A percentile compares a stretch with the other conserved stretches of the same genome.
Conservation (phyloP, 2,329 filamentous ascomycete genomes). For the Drechmeria coniospora region DNA sequence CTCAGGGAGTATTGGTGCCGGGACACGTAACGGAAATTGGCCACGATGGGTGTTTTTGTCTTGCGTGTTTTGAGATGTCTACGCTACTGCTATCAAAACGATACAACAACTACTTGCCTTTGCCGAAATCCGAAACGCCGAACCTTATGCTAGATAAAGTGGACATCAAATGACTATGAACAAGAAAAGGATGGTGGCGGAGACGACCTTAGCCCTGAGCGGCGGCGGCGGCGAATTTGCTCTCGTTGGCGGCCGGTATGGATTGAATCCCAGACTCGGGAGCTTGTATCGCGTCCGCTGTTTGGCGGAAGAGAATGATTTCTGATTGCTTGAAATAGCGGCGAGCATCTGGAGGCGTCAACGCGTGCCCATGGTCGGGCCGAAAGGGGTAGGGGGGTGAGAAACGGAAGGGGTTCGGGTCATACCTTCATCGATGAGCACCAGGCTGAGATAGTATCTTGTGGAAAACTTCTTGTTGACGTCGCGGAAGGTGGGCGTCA, state of each 20-base stretch:
- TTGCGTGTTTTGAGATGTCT: conserved; percentile 8
- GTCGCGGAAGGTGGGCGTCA: conserved; percentile 95
- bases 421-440: conserved; percentile 85
- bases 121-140: conserved; percentile 19
- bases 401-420: conserved; percentile 2
- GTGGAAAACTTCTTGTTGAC: conserved; percentile 99
- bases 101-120: neutral
- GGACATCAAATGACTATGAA: conserved; percentile 7
- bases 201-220: neutral
- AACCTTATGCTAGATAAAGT: conserved; percentile 22
- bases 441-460: conserved; percentile 89
- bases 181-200: neutral
- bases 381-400: neutral
- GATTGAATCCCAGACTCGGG: conserved; percentile 21
- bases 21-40: too few relatives aligned
- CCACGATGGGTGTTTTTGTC: conserved; percentile 11
- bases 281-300: conserved; percentile 33
- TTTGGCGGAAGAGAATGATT: conserved; percentile 88
- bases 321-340: conserved; percentile 99
- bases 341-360: conserved; percentile 55
- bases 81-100: conserved; percentile 5
- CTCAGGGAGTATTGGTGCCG: too few relatives aligned
- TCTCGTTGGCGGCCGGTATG: conserved; percentile 28
- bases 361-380: neutral
- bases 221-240: conserved; percentile 22